Percentiles rank a stretch among this genome's conserved stretches.
Evolutionary conservation across 2,329 filamentous ascomycete species (phyloP).

Genomic region (Diplodia sapinea): DNA sequence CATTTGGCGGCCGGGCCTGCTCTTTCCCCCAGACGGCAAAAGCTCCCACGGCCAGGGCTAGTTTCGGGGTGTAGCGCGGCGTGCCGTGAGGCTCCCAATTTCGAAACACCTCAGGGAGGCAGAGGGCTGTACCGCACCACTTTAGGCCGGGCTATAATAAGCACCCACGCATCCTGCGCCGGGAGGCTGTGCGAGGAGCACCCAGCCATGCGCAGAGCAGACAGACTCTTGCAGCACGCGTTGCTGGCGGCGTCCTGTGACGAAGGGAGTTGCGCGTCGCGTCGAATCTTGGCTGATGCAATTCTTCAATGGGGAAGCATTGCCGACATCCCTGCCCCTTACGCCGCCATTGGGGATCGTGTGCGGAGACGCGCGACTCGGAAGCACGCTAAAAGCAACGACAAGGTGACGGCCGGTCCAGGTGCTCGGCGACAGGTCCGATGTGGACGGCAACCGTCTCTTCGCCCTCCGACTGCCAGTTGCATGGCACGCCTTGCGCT

Average conservation of each 20-base stretch:
- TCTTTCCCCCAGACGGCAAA: not conserved
- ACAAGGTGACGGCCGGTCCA: not conserved
- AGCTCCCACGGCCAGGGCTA: not conserved
- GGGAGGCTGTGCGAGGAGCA: conserved; percentile 1
- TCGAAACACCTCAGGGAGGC: not conserved
- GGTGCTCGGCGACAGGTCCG: not conserved
- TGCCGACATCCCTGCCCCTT: conserved; percentile 16
- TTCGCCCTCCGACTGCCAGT: not conserved
- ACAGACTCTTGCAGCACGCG: not conserved
- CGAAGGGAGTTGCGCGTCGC: conserved; percentile 5
- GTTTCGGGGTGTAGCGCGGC: not conserved
- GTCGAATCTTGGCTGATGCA: conserved; percentile 13
- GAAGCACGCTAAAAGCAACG: conserved; percentile 16
- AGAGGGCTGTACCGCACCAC: not conserved
- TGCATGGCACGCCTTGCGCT: not conserved
- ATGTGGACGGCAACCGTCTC: not conserved
- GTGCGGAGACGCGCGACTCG: conserved; percentile 19
- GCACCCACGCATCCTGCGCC: not conserved
- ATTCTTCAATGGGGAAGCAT: not conserved
- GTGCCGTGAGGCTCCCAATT: not conserved
- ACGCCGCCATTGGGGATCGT: not conserved
- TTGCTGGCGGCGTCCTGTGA: not conserved
- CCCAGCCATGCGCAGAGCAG: not conserved
- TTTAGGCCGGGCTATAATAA: conserved; percentile 2
- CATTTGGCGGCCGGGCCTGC: not conserved